phyloP scores from a whole-genome alignment of 2,329 filamentous ascomycete species.

The Alternaria alternata region DNA sequence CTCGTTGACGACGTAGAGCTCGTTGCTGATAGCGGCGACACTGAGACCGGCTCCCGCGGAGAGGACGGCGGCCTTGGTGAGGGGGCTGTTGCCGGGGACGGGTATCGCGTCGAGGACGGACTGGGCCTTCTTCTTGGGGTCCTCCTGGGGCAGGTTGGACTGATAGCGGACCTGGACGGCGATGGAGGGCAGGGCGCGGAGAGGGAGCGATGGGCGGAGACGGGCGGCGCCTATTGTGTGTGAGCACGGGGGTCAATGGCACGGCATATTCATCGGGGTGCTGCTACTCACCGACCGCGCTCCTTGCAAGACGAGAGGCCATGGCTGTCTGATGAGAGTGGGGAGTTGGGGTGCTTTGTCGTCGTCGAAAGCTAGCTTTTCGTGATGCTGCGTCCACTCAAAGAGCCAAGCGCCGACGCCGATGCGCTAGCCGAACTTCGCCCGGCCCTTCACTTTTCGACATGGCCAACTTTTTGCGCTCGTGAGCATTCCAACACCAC shows the following conservation, averaged over 20 bases:
- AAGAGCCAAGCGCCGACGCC: constrained; percentile 28
- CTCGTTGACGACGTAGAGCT: constrained; percentile 99
- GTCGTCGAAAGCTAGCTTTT: constrained; percentile 36
- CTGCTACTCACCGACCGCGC: constrained; percentile 82
- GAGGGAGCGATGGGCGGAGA: constrained; percentile 78
- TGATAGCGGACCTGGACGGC: constrained; percentile 73
- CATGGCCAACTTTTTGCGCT: constrained; percentile 16
- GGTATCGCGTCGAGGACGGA: constrained; percentile 93
- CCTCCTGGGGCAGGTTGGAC: constrained; percentile 81
- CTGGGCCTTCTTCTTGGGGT: constrained; percentile 96
- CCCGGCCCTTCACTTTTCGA: constrained; percentile 33
- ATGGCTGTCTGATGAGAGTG: constrained; percentile 70
- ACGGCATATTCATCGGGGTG: constrained; percentile 31
- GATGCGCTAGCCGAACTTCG: constrained; percentile 37
- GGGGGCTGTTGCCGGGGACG: constrained; percentile 87
- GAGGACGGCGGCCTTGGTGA: constrained; percentile 97
- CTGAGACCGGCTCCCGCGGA: constrained; percentile 90
- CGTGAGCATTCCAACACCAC: constrained; percentile 6
- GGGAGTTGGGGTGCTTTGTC: constrained; percentile 45
- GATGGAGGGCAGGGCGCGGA: constrained; percentile 78
- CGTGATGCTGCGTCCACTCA: constrained; percentile 32
- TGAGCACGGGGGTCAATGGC: constrained; percentile 54
- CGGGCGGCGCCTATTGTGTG: constrained; percentile 78
- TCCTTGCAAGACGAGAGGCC: constrained; percentile 97
- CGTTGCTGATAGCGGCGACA: constrained; percentile 96